Base-by-base conservation (phyloP, 495 filamentous ascomycete genomes). In the Sphaerosporella brunnea region DNA sequence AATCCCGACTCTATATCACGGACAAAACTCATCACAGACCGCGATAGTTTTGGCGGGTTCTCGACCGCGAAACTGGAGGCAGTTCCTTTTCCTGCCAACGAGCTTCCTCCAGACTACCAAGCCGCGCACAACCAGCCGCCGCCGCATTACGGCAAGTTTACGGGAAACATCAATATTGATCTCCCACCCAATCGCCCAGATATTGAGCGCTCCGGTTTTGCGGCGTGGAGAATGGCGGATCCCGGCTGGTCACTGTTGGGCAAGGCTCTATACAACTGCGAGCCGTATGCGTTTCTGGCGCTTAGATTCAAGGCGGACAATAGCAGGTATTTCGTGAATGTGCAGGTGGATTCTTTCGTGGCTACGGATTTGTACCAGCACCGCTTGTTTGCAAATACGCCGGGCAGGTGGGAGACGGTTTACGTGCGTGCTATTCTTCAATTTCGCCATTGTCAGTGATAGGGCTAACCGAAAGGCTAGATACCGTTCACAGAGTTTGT, bases 311-410 rank as follows among this genome's bases (percentile, higher is more conserved):
- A 84, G 62, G 84, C 80, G 20, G 92, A 96, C 64, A 87, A 88
- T 10, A 68, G 88, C 7, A 79, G 81, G 52, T 97, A 96, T 65
- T 84, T 90, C 42, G 78, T 97, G 41, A 97, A 97, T 63, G 67
- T 97, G 30, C 92, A 95, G 68, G 94, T 85, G 8, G 90, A 97
- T 51, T 80, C 80, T 1, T 74, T 96, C 45, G 80, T 93, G 38
- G 78, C 84, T 26, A 88, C 87, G 2, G 90, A 97, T 64, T 69
- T 97, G 49, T 92, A 95, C 64, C 90, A 97, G 64, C 92, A 97
- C 63, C 70, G 92, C 50, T 61, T 97, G 11, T 93, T 92, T 63
- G 74, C 80, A 15, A 79, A 76, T 60, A 75, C 75, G 28, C 75
- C 79, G 0, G 84, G 86, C 2, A 72, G 84, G 55, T 97, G 90